A percentile compares a stretch with the other conserved stretches of the same genome.
Conservation (phyloP, 75 land plant genomes). For the Adiantum capillusveneris region DNA sequence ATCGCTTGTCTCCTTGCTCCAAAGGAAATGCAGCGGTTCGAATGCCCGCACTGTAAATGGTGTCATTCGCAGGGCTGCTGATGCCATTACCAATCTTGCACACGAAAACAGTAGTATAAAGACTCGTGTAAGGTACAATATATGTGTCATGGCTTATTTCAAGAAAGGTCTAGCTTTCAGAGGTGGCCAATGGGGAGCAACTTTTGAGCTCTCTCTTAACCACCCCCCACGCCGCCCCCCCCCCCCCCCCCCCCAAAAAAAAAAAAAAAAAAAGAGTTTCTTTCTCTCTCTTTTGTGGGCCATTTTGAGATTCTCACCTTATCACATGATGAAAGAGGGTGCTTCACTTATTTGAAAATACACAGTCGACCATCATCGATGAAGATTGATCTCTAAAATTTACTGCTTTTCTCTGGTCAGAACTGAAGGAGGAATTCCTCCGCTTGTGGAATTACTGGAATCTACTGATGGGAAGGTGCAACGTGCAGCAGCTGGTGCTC, state of each 20-base stretch:
- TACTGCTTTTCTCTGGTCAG: slow-evolving; percentile 21
- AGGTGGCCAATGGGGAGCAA: neutral
- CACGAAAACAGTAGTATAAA: slow-evolving; percentile 87
- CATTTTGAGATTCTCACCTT: too few species aligned
- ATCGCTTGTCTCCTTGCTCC: slow-evolving; percentile 62
- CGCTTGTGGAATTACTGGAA: slow-evolving; percentile 82
- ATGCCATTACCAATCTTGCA: slow-evolving; percentile 97
- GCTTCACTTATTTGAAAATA: too few species aligned
- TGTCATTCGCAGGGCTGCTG: slow-evolving; percentile 92
- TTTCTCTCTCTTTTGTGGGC: too few species aligned
- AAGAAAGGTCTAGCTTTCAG: too few species aligned
- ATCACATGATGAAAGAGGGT: too few species aligned
- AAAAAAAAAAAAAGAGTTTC: too few species aligned
- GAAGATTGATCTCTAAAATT: too few species aligned
- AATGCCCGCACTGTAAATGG: slow-evolving; percentile 55
- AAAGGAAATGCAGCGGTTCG: slow-evolving; percentile 34
- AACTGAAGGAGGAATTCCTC: slow-evolving; percentile 94
- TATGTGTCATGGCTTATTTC: neutral
- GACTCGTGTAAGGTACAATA: slow-evolving; percentile 65
- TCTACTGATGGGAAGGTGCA: slow-evolving; percentile 79
- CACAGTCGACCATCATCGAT: too few species aligned
- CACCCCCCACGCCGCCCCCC: too few species aligned
- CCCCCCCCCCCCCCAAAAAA: too few species aligned
- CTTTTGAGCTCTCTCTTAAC: slow-evolving; percentile 3
- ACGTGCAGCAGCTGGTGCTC: slow-evolving; percentile 88